Evolutionary conservation across 2,329 filamentous ascomycete species (phyloP).

Genomic region (Neoscytalidium dimidiatum): DNA sequence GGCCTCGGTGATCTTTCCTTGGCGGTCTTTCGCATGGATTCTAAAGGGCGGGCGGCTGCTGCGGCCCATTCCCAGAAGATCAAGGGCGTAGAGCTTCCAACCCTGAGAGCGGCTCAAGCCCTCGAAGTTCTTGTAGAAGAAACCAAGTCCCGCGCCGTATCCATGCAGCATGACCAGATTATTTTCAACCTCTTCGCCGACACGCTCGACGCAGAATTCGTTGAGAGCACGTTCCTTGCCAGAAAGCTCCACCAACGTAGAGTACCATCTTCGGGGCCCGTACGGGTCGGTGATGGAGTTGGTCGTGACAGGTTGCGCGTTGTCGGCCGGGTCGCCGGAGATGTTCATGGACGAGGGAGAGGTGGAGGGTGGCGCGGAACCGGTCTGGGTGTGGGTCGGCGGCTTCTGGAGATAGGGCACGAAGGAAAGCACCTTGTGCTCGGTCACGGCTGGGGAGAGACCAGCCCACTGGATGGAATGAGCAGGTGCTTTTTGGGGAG

Average conservation of each 20-base stretch:
- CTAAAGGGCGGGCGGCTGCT: slow-evolving; percentile 82
- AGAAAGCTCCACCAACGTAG: slow-evolving; percentile 77
- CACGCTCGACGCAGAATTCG: slow-evolving; percentile 85
- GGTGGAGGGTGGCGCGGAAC: slow-evolving; percentile 51
- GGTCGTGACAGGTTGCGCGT: slow-evolving; percentile 47
- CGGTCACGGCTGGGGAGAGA: slow-evolving; percentile 78
- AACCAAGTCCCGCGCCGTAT: slow-evolving; percentile 92
- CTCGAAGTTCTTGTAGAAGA: slow-evolving; percentile 99
- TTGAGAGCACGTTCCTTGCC: slow-evolving; percentile 88
- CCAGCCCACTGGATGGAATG: slow-evolving; percentile 69
- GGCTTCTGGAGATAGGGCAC: slow-evolving; percentile 79
- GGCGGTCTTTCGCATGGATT: slow-evolving; percentile 77
- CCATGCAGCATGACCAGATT: slow-evolving; percentile 95
- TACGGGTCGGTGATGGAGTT: slow-evolving; percentile 67
- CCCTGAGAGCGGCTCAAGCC: slow-evolving; percentile 74
- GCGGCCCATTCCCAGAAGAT: slow-evolving; percentile 93
- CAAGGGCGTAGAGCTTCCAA: slow-evolving; percentile 91
- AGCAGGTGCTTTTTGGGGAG: not conserved
- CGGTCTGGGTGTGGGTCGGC: slow-evolving; percentile 68
- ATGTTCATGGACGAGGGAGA: slow-evolving; percentile 44
- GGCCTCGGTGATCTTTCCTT: slow-evolving; percentile 81
- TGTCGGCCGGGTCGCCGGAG: slow-evolving; percentile 34
- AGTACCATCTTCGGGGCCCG: slow-evolving; percentile 83
- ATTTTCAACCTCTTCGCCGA: slow-evolving; percentile 77
- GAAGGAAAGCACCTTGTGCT: slow-evolving; percentile 83